Percentiles rank a stretch among this genome's conserved stretches.
Evolutionary conservation across 2,329 filamentous ascomycete species (phyloP).

Genomic region (Aspergillus tubingensis): DNA sequence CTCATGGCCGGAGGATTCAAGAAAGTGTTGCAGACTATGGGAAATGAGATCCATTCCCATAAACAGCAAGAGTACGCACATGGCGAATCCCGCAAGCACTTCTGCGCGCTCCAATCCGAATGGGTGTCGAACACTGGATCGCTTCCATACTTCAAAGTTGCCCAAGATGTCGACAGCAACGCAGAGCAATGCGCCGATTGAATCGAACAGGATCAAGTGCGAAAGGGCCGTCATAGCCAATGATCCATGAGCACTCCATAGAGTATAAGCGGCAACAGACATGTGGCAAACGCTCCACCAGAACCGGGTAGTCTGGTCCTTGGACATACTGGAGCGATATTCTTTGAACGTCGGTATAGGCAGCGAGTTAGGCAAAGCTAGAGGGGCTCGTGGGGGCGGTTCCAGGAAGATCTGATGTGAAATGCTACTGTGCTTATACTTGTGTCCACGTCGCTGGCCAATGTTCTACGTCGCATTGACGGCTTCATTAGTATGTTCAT

Average conservation of each 20-base stretch:
- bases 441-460: conserved; percentile 88
- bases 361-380: conserved; percentile 86
- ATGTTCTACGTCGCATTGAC: conserved; percentile 63
- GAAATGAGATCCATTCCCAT: conserved; percentile 95
- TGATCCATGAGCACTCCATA: conserved; percentile 82
- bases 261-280: conserved; percentile 76
- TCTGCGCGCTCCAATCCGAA: conserved; percentile 91
- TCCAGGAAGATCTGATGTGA: conserved; percentile 97
- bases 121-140: conserved; percentile 87
- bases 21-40: conserved; percentile 88
- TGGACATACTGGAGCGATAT: conserved; percentile 86
- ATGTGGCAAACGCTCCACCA: conserved; percentile 91
- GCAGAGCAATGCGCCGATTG: conserved; percentile 85
- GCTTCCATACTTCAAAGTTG: conserved; percentile 97
- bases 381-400: conserved; percentile 78
- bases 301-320: conserved; percentile 77
- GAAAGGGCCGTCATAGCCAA: conserved; percentile 90
- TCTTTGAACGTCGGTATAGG: conserved; percentile 88
- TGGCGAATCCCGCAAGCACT: conserved; percentile 90
- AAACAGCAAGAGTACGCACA: conserved; percentile 95
- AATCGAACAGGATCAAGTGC: conserved; percentile 93
- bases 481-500: conserved; percentile 16
- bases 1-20: conserved; percentile 74
- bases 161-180: conserved; percentile 88
- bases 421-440: conserved; percentile 96